Base-by-base conservation (phyloP, 306 rosid genomes). In the Vachellia pachyceras region DNA sequence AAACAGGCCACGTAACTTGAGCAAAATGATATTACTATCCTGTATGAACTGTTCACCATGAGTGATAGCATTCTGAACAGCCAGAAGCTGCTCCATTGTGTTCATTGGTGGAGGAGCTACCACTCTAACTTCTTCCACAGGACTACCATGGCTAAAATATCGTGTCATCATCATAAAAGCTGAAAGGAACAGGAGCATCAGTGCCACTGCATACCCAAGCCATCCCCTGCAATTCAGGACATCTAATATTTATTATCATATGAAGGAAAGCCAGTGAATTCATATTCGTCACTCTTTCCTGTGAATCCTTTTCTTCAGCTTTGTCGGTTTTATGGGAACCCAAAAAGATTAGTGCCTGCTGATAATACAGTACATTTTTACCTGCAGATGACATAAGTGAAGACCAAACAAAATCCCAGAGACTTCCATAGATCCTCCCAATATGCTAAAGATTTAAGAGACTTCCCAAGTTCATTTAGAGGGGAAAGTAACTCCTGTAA, bases 391-490 rank as follows among this genome's bases (percentile, higher is more conserved):
- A 92, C 88, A 78, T 36, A 93, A 83, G 91, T 85, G 85, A 87
- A 87, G 73, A 88, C 74, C 76, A 86, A 58, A 86, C 94, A 88
- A 84, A 94, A 93, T 71, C 82, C 85, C 44, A 78, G 72, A 55
- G 99, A 96, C 88, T 92, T 91, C 87, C 83, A 50, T 4, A 97
- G 98, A 82, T 93, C 97, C 80, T 93, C 97, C 99, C 99, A 96
- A 69, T 73, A 54, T 17, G 88, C 94, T 87, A 96, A 79, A 77
- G 97, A 90, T 75, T 73, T 84, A 85, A 96, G 91, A 71, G 61
- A 87, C 77, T 83, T 90, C 83, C 90, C 83, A 60, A 96, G 83
- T 85, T 92, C 90, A 58, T 72, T 76, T 73, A 96, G 23, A 17
- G 99, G 99, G 80, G 66, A 85, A 69, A 96, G 92, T 77, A 96